These are phyloP conservation scores for Schrenkiella parvula DNA, from an alignment of 345 rosid genomes.

Conservation along the genomic window DNA sequence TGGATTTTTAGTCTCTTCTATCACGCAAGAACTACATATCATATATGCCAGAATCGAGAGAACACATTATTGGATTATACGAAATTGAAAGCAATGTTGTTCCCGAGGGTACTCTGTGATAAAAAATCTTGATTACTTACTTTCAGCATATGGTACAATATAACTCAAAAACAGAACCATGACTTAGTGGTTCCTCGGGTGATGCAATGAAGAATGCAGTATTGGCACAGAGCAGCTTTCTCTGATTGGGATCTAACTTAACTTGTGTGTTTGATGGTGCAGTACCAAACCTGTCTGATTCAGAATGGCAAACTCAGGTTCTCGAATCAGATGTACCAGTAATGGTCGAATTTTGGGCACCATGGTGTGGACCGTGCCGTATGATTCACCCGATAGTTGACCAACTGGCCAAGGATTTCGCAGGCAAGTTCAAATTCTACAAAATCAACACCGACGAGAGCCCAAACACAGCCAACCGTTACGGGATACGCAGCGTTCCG, in stretches of 20 bases:
- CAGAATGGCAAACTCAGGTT: conserved; percentile 61
- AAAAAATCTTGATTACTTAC: background rate
- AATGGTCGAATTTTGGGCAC: conserved; percentile 73
- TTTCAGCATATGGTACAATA: background rate
- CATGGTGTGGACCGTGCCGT: conserved; percentile 87
- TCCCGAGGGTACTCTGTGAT: background rate
- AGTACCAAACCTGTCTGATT: conserved; percentile 48
- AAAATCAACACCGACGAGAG: conserved; percentile 70
- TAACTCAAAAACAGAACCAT: background rate
- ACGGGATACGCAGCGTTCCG: conserved; percentile 70
- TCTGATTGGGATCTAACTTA: background rate
- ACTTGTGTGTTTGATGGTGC: conserved; percentile 22
- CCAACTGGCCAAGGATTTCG: conserved; percentile 52
- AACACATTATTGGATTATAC: background rate
- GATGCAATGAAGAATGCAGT: background rate
- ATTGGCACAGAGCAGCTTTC: background rate
- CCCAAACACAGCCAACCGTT: conserved; percentile 47
- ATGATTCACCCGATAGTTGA: conserved; percentile 60
- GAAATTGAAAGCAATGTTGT: background rate
- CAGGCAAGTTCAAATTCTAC: conserved; percentile 67
- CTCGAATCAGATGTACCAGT: conserved; percentile 55
- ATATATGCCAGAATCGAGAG: background rate
- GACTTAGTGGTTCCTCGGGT: background rate
- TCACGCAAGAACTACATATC: background rate
- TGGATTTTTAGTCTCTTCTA: background rate